phyloP scores from a whole-genome alignment of 768 basidiomycete species.

The Boletales sp. region DNA sequence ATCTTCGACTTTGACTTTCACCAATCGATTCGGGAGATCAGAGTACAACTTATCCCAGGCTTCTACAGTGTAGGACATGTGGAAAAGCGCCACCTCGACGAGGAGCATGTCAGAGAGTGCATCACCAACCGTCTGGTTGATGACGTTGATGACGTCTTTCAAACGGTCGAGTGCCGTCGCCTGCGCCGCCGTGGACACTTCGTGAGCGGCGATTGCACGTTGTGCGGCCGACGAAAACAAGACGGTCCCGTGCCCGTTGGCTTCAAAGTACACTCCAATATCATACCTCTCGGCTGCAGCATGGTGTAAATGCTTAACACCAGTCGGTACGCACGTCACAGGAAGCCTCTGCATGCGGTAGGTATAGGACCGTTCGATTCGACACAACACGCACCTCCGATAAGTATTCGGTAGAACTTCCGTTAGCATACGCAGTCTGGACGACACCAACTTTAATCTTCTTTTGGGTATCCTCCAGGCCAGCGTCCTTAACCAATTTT shows the following conservation, averaged over 20 bases:
- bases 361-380: constrained; percentile 4
- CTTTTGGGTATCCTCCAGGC: constrained; percentile 53
- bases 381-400: constrained; percentile 51
- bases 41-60: constrained; percentile 94
- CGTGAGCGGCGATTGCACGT: constrained; percentile 52
- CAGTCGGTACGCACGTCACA: constrained; percentile 92
- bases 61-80: constrained; percentile 75
- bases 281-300: constrained; percentile 90
- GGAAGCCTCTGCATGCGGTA: constrained; percentile 69
- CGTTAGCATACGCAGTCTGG: constrained; percentile 98
- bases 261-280: constrained; percentile 99
- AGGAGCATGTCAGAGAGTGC: constrained; percentile 94
- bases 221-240: constrained; percentile 82
- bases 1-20: constrained; percentile 87
- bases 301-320: constrained; percentile 97
- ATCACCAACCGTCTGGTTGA: constrained; percentile 98
- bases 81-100: constrained; percentile 88
- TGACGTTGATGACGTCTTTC: constrained; percentile 72
- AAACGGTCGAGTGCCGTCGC: constrained; percentile 76
- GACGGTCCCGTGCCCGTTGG: constrained; percentile 98
- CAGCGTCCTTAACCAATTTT: constrained; percentile 82
- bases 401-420: constrained; percentile 92
- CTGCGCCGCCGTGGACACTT: constrained; percentile 81
- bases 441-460: constrained; percentile 88
- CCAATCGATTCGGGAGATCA: constrained; percentile 91